These are phyloP conservation scores for Jatropha curcas DNA, from an alignment of 345 rosid genomes.

Conservation along the genomic window DNA sequence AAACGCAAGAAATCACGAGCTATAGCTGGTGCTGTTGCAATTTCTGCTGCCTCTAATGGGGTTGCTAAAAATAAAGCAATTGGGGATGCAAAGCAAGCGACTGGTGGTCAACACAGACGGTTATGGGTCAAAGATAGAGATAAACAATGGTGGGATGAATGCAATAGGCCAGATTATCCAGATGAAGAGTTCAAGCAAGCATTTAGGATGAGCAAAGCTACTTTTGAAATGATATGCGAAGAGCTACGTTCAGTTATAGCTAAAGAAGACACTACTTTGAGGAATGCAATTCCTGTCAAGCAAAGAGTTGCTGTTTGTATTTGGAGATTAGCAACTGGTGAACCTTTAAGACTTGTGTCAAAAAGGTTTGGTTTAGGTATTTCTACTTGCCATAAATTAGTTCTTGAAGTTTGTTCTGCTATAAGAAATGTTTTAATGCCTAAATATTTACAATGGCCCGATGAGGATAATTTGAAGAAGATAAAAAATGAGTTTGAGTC, in stretches of 20 bases:
- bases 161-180: conserved; percentile 66
- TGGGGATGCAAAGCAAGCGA: conserved; percentile 12
- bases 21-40: conserved; percentile 35
- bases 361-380: conserved; percentile 79
- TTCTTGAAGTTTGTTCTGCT: conserved; percentile 77
- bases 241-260: conserved; percentile 77
- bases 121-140: conserved; percentile 92
- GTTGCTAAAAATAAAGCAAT: background rate
- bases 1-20: conserved; percentile 61
- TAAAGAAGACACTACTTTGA: conserved; percentile 80
- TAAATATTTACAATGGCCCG: conserved; percentile 74
- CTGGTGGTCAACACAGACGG: conserved; percentile 54
- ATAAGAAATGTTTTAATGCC: conserved; percentile 76
- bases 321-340: conserved; percentile 86
- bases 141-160: conserved; percentile 94
- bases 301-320: conserved; percentile 94
- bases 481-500: conserved; percentile 48
- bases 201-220: conserved; percentile 76
- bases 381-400: conserved; percentile 77
- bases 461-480: conserved; percentile 48
- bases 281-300: conserved; percentile 87
- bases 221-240: conserved; percentile 80
- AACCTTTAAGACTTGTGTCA: conserved; percentile 67
- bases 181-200: conserved; percentile 78
- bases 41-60: conserved; percentile 21